Evolutionary conservation across 768 basidiomycete species (phyloP), one percentile per base, ranked within the genome.

Genomic region (Suillus tomentosus): DNA sequence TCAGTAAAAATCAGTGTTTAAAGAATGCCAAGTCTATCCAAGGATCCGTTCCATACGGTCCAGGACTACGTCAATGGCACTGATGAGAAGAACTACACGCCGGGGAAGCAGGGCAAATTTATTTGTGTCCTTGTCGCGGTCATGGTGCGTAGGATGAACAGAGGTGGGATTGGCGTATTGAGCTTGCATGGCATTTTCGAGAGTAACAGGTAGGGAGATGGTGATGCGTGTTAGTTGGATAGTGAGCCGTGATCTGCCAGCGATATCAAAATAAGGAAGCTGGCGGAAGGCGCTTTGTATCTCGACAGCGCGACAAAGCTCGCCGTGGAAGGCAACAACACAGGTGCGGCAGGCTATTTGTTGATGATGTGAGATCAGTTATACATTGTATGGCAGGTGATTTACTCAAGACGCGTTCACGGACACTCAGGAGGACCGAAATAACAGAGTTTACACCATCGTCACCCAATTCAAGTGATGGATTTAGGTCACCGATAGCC

Each of bases 391-490:
- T 54, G 50, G 36, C 3, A 36, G 39, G 77, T 17, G 53, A 67
- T 86, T 63, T 70, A 91, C 92, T 88, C 50, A 94, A 81, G 54
- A 92, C 83, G 50, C 90, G 86, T 71, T 89, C 87, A 14, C 94
- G 87, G 45, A 95, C 84, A 34, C 84, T 77, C 69, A 88, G 82
- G 43, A 95, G 82, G 11, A 88, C 85, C 13, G 83, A 76, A 15
- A 94, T 82, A n/a, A 95, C 83, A 19, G 86, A 84, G 63, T 92
- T 83, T 67, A 95, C 90, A 27, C 89, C 86, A 1, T 94, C 93
- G 56, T 94, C 89, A 22, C 89, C 87, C 39, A 95, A 79, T 56
- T 84, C 86, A 27, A 95, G 81, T 2, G 89, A 85, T 3, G 92
- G 91, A 68, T 92, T 94, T 67, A 92, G 82, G 64, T 93, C 89